Evolutionary conservation across 1,139 yeast species (phyloP).

Genomic region (Torulaspora pretoriensis): DNA sequence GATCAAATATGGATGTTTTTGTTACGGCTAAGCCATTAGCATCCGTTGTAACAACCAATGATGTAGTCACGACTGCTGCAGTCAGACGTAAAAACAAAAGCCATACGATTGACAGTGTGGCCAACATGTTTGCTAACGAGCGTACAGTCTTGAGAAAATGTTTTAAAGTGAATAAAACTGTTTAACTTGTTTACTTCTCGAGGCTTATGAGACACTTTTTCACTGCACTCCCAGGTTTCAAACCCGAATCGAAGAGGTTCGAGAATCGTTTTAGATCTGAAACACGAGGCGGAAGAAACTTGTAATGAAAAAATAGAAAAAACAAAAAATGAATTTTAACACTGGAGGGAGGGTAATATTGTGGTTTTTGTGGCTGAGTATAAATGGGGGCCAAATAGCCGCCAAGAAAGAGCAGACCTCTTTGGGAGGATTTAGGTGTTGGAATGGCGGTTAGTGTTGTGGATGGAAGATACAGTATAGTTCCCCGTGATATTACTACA

Average conservation of each 20-base stretch:
- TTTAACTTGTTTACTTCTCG: too few relatives aligned
- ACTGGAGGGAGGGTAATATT: neutral
- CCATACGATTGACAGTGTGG: constrained; percentile 10
- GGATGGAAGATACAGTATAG: too few relatives aligned
- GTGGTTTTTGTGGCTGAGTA: neutral
- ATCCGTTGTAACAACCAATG: constrained; percentile 34
- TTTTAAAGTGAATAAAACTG: neutral
- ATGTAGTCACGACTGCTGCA: constrained; percentile 19
- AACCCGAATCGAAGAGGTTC: neutral
- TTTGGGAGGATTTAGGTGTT: too few relatives aligned
- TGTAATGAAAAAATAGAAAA: too few relatives aligned
- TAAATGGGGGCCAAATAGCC: neutral
- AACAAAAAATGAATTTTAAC: neutral
- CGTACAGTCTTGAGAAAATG: neutral
- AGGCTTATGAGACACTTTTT: neutral
- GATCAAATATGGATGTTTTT: constrained; percentile 20
- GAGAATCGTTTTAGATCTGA: constrained; percentile 1
- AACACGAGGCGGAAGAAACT: neutral
- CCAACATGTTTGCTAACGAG: constrained; percentile 5
- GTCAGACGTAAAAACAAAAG: constrained; percentile 8
- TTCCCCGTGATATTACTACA: too few relatives aligned
- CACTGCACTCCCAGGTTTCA: constrained; percentile 4
- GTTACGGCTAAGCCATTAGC: constrained; percentile 25
- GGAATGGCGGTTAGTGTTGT: too few relatives aligned
- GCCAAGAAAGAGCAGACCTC: neutral